Evolutionary conservation across 129 eudicot genomes (phyloP), one percentile per base, ranked within the genome.

Genomic region (Flaveria bidentis): DNA sequence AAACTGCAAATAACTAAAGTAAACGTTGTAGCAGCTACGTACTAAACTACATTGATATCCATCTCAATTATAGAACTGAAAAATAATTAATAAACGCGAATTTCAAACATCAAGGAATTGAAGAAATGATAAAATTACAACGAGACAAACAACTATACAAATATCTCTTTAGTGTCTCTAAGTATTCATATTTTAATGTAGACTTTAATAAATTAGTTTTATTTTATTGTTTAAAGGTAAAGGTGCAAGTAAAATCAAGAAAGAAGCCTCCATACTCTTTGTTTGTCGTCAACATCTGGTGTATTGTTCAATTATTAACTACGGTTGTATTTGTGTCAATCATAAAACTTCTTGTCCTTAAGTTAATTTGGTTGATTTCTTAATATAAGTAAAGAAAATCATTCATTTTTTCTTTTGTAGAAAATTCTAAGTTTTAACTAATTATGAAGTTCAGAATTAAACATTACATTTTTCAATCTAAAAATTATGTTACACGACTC

Each of bases 171-270:
- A 23, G 41, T 36, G 41, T 36, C 41, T 36, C 5, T 36, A 73
- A 67, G 17, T 14, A 80, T 42, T 16, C 26, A 58, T 78, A 78
- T 44, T 36, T 73, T 57, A 63, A 64, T 23, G 56, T 17, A 62
- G 70, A 62, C 78, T 62, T 23, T 39, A 46, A 14, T 3, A 39
- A 50, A 16, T 9, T 49, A 66, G 15, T 61, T 26, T 2, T 50
- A 62, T 63, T 79, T 36, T 33, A 62, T 25, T 65, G 62, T 23
- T 52, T 73, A 80, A 73, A 80, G 69, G 78, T 66, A 56, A 73
- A 66, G 63, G 42, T 30, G 74, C 83, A 80, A 73, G 74, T 80
- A 80, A 80, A 73, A 73, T 73, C 83, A 80, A 80, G 79, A 73
- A 73, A 80, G 83, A 73, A 80, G 53, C 72, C 74, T 73, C 79